Percentiles rank a stretch among this genome's conserved stretches.
Evolutionary conservation across 352 stramenopile genomes (phyloP).

Genomic region (Thalassiosira ordinaria): DNA sequence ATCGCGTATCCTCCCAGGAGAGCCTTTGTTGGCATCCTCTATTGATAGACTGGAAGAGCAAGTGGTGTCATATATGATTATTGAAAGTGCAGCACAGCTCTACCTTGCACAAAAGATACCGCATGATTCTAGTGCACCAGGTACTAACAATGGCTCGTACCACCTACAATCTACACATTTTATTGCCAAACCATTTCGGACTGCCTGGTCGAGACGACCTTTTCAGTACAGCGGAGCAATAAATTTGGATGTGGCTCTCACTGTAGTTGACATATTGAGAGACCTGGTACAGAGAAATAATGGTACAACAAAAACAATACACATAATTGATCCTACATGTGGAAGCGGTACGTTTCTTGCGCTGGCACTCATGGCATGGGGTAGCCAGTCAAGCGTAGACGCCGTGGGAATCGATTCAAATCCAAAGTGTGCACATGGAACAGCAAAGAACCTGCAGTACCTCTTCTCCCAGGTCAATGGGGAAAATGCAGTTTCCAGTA

Average conservation of each 20-base stretch:
- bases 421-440: slow-evolving; percentile 53
- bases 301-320: slow-evolving; percentile 10
- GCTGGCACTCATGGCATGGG: slow-evolving; percentile 40
- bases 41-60: no score
- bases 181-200: slow-evolving; percentile 19
- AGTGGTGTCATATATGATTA: slow-evolving; percentile 20
- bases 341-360: slow-evolving; percentile 71
- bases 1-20: slow-evolving; percentile 22
- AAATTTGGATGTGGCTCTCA: slow-evolving; percentile 60
- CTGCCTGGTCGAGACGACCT: slow-evolving; percentile 57
- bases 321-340: slow-evolving; percentile 66
- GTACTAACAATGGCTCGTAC: not conserved
- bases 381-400: slow-evolving; percentile 23
- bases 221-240: slow-evolving; percentile 77
- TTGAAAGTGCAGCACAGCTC: slow-evolving; percentile 20
- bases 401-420: slow-evolving; percentile 65
- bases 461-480: slow-evolving; percentile 47
- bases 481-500: not conserved
- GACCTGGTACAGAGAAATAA: slow-evolving; percentile 16
- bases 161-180: not conserved
- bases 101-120: slow-evolving; percentile 23
- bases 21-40: no score
- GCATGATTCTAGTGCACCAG: not conserved
- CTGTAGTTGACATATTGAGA: slow-evolving; percentile 58
- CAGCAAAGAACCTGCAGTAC: slow-evolving; percentile 56